Evolutionary conservation across 2,329 filamentous ascomycete genomes (phyloP), one percentile per base, ranked within the genome.

Genomic region (Boeremia lycopersici): DNA sequence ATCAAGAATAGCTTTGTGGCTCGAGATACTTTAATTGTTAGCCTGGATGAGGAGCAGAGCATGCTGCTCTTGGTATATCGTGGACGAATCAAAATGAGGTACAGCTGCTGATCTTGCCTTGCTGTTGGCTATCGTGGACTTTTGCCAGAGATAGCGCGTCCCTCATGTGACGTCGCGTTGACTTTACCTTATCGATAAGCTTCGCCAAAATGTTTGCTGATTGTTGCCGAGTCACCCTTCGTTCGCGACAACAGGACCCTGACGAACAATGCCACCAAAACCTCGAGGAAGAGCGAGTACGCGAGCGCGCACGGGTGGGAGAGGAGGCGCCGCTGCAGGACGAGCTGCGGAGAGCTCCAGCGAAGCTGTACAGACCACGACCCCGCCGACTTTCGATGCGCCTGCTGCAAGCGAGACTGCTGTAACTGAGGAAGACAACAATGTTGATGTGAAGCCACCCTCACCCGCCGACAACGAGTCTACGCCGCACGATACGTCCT

Each of bases 181-280:
- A 17, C 30, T 31, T 19, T 44, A 25, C 17, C 17, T 56, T 71
- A 71, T 72, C 71, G 71, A 72, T 72, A 72, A 68, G 63, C 11
- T 36, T 45, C 58, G 54, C 56, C 64, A 60, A 51, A 51, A 51
- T 17, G 59, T 63, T 62, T 60, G 53, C 44, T 42, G 53, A 56
- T 39, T 34, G 33, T 41, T 43, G 35, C 52, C 59, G 41, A 59
- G 51, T 55, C 53, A 61, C 58, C 19, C n/a, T 19, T 25, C 53
- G 39, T 40, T 43, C 44, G 51, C 29, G 40, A 43, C 23, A 36
- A 46, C 53, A 53, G 25, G 53, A 45, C 52, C 11, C 4, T 30
- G 19, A 47, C 30, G 19, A 42, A 50, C 36, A 60, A 74, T 74
- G 72, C 71, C 70, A 35, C 70, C 71, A 38, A 72, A 70, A 60